phyloP scores from a whole-genome alignment of 176 grass and related monocot species.

The Puya raimondii region DNA sequence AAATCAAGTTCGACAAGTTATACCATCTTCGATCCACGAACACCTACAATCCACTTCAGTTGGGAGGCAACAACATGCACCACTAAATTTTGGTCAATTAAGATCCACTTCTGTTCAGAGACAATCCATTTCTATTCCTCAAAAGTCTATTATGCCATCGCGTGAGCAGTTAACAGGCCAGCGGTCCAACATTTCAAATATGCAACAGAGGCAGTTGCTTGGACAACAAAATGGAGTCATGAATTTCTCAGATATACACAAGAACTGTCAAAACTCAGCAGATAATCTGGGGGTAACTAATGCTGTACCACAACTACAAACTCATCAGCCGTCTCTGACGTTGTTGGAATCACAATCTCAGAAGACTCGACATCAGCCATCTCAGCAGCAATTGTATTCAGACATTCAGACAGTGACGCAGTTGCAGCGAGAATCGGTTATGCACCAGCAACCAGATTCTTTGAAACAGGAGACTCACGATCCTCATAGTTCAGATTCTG shows the following conservation, averaged over 20 bases:
- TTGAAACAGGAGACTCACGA: not conserved
- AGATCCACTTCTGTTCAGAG: not conserved
- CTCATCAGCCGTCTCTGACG: not conserved
- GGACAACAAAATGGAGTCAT: not conserved
- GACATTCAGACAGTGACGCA: not conserved
- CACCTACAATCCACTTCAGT: not conserved
- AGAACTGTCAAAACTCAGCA: not conserved
- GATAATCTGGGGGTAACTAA: not conserved
- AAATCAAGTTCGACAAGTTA: not conserved
- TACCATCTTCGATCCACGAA: not conserved
- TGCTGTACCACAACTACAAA: not conserved
- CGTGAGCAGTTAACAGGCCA: not conserved
- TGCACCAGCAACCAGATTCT: not conserved
- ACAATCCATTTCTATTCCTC: not conserved
- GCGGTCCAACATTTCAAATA: not conserved
- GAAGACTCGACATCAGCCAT: not conserved
- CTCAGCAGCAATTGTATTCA: not conserved
- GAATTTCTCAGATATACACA: not conserved
- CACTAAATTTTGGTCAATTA: not conserved
- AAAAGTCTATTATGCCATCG: not conserved
- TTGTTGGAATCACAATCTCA: constrained; percentile 2
- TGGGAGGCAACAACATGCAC: not conserved
- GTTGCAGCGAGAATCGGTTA: not conserved
- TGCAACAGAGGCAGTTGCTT: not conserved
- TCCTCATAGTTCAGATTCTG: not conserved